Evolutionary conservation across 192 early-diverging fungal genomes (phyloP).

Genomic region (Podila horticola): DNA sequence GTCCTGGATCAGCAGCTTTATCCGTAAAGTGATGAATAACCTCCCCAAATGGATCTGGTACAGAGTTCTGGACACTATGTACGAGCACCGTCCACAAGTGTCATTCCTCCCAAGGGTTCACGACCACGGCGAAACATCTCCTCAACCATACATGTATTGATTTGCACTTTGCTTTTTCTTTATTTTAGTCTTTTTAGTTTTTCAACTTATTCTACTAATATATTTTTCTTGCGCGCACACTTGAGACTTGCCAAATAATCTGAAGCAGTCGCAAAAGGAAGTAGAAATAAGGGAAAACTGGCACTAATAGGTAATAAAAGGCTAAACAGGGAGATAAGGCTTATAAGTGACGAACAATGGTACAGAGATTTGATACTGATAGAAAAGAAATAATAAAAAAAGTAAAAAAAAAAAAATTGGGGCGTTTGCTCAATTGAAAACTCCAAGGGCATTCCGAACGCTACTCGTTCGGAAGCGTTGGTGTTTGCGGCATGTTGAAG

Average conservation of each 20-base stretch:
- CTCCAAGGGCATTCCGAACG: constrained; percentile 12
- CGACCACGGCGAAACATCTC: constrained; percentile 12
- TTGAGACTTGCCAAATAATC: constrained; percentile 26
- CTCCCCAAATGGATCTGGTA: constrained; percentile 42
- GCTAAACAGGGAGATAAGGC: constrained; percentile 52
- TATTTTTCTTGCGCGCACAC: constrained; percentile 37
- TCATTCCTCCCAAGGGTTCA: constrained; percentile 19
- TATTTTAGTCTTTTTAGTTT: constrained; percentile 1
- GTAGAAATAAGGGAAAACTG: constrained; percentile 4
- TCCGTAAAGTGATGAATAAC: constrained; percentile 38
- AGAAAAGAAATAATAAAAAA: background rate
- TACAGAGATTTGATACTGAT: background rate
- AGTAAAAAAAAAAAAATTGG: constrained; percentile 15
- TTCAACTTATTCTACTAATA: background rate
- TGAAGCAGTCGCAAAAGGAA: constrained; percentile 44
- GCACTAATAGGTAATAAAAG: background rate
- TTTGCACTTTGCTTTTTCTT: constrained; percentile 2
- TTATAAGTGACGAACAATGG: constrained; percentile 6
- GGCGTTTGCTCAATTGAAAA: constrained; percentile 47
- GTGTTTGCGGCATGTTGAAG: constrained; percentile 53
- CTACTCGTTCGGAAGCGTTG: constrained; percentile 27
- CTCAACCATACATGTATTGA: no score
- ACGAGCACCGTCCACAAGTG: constrained; percentile 33
- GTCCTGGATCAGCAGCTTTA: constrained; percentile 36
- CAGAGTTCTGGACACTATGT: constrained; percentile 24